Percentiles rank a stretch among this genome's conserved stretches.
Conservation (phyloP, 495 filamentous ascomycete genomes). For the Chaetomium fimeti region DNA sequence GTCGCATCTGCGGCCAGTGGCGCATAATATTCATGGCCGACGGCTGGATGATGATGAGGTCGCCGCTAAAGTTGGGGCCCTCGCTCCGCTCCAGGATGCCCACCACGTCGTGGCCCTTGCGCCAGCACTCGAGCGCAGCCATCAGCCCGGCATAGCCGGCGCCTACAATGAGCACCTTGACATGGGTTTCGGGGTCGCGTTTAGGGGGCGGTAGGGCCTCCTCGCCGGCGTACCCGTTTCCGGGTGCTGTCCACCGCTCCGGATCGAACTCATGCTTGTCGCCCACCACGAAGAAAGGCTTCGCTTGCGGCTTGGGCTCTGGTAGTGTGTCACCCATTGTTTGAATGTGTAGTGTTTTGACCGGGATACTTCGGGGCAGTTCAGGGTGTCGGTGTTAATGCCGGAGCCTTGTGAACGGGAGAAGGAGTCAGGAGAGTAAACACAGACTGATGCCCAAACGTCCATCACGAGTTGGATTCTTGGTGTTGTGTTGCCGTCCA, state of each 20-base stretch:
- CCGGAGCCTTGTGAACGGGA: too few species aligned
- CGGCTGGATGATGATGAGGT: conserved; percentile 1
- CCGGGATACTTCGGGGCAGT: not conserved
- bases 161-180: not conserved
- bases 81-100: not conserved
- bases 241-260: not conserved
- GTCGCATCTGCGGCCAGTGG: not conserved
- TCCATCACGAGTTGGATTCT: too few species aligned
- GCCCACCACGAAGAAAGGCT: not conserved
- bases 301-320: not conserved
- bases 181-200: not conserved
- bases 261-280: not conserved
- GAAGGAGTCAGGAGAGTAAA: too few species aligned
- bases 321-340: not conserved
- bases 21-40: not conserved
- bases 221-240: not conserved
- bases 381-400: too few species aligned
- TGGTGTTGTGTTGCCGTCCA: too few species aligned
- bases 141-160: not conserved
- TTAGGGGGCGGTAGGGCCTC: not conserved
- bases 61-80: not conserved
- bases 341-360: too few species aligned
- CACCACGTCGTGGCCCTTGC: not conserved
- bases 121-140: not conserved
- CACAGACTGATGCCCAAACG: too few species aligned